These are phyloP conservation scores for Boletus eberwhitei DNA, from an alignment of 768 basidiomycete genomes.

Conservation along the genomic window DNA sequence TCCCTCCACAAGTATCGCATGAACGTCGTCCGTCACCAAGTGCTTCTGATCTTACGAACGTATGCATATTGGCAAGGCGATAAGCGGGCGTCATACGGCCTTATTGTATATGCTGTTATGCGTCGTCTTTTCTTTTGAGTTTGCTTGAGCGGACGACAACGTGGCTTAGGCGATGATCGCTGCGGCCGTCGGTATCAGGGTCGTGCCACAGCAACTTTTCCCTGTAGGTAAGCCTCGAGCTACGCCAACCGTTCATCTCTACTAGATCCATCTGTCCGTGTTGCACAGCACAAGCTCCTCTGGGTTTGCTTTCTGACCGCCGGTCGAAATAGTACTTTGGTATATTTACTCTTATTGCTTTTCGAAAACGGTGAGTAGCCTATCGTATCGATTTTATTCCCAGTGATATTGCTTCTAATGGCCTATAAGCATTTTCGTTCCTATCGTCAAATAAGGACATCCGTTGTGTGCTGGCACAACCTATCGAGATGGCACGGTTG, in stretches of 20 bases:
- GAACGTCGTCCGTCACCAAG: not conserved
- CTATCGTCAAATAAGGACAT: no score
- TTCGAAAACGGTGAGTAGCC: no score
- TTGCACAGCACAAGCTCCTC: not conserved
- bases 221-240: not conserved
- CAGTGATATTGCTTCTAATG: no score
- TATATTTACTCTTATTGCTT: no score
- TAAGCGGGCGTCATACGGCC: constrained; percentile 10
- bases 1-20: not conserved
- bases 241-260: not conserved
- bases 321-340: no score
- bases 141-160: not conserved
- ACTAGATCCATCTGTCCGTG: not conserved
- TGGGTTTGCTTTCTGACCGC: constrained; percentile 1
- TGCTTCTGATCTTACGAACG: constrained; percentile 17
- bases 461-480: no score
- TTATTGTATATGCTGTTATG: constrained; percentile 9
- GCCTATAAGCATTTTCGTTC: no score
- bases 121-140: not conserved
- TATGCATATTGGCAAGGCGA: constrained; percentile 20
- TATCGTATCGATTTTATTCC: no score
- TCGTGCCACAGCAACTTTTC: constrained; percentile 3
- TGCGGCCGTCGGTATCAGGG: constrained; percentile 1
- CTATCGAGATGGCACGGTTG: no score
- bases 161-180: constrained; percentile 2